phyloP scores from a whole-genome alignment of 257 asterid genomes.

The Fraxinus anomala region DNA sequence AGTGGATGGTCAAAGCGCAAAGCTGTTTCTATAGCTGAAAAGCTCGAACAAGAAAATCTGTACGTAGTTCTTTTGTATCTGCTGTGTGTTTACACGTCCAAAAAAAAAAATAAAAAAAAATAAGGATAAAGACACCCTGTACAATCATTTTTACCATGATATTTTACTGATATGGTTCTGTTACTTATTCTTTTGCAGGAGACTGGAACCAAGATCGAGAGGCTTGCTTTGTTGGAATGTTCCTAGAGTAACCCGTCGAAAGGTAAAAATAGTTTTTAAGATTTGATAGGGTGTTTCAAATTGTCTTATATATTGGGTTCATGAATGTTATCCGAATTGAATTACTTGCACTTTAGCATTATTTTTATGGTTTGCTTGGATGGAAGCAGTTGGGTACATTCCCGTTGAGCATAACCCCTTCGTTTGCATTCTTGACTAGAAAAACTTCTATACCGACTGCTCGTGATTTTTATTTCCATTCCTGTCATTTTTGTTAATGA shows the following conservation, averaged over 20 bases:
- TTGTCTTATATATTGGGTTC: background rate
- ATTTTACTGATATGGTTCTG: background rate
- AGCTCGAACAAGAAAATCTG: constrained; percentile 95
- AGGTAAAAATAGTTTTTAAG: constrained; percentile 35
- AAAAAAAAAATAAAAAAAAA: background rate
- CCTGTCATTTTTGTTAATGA: background rate
- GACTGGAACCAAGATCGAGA: constrained; percentile 56
- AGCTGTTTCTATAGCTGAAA: constrained; percentile 91
- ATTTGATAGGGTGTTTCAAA: background rate
- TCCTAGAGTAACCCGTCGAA: constrained; percentile 38
- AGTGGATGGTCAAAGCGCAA: constrained; percentile 85
- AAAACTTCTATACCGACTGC: background rate
- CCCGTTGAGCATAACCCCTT: background rate
- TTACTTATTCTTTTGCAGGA: constrained; percentile 32
- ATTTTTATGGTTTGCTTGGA: background rate
- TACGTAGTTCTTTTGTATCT: constrained; percentile 34
- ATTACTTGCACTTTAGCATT: background rate
- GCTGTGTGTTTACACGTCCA: background rate
- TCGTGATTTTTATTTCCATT: background rate
- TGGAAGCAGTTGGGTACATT: background rate
- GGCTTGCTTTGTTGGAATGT: constrained; percentile 56
- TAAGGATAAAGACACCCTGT: background rate
- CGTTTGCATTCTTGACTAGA: background rate
- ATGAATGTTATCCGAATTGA: background rate
- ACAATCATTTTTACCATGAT: background rate